A percentile compares a stretch with the other conserved stretches of the same genome.
Evolutionary conservation across 2,329 filamentous ascomycete species (phyloP).

Genomic region (Sphaerulina vaccinii): DNA sequence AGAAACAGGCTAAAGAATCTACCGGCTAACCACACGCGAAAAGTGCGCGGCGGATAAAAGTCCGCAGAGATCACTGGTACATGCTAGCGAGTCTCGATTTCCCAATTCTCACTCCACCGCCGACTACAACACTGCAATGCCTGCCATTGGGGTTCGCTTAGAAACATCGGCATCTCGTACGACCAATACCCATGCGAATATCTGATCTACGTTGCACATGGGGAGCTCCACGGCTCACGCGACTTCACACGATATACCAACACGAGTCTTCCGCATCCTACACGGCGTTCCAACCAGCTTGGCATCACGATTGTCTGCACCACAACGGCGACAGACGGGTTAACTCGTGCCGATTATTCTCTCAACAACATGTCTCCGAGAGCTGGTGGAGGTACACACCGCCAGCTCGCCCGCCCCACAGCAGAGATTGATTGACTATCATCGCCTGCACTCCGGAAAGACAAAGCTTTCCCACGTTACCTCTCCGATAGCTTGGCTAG

Average conservation of each 20-base stretch:
- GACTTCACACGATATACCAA: neutral
- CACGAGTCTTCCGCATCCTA: neutral
- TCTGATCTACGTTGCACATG: too few relatives aligned
- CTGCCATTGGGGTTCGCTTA: too few relatives aligned
- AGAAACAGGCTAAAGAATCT: neutral
- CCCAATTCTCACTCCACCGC: too few relatives aligned
- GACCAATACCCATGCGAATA: too few relatives aligned
- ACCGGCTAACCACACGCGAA: too few relatives aligned
- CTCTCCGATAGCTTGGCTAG: slow-evolving; percentile 1
- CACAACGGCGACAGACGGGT: neutral
- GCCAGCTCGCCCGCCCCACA: neutral
- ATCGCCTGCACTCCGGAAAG: neutral
- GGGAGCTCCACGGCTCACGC: neutral
- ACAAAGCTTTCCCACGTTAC: slow-evolving; percentile 6
- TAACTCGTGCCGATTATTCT: neutral
- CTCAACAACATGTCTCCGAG: neutral
- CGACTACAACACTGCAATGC: too few relatives aligned
- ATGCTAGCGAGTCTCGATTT: too few relatives aligned
- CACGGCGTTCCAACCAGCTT: neutral
- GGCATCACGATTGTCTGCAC: neutral
- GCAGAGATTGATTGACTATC: neutral
- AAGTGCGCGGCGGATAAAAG: too few relatives aligned
- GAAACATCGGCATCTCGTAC: too few relatives aligned
- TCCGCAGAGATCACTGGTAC: too few relatives aligned
- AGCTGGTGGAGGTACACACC: neutral